Evolutionary conservation across 2,329 filamentous ascomycete species (phyloP).

Genomic region (Colletotrichum sp.): DNA sequence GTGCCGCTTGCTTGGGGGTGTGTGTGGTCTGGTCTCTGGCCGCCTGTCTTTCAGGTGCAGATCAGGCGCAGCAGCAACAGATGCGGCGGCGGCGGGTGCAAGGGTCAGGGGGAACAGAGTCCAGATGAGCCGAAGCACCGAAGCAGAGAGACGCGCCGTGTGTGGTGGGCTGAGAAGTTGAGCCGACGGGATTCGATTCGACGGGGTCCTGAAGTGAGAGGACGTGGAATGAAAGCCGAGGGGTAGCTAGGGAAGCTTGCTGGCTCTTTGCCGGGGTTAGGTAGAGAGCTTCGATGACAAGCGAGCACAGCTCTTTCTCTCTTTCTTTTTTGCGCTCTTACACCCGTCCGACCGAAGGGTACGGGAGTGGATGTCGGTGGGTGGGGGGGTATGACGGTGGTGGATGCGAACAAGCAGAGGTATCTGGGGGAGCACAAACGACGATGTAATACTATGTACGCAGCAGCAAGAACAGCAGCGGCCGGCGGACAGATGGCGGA

Average conservation of each 20-base stretch:
- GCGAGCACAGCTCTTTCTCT: slow-evolving; percentile 15
- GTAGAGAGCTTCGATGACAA: slow-evolving; percentile 3
- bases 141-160: neutral
- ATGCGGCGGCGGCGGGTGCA: slow-evolving; percentile 5
- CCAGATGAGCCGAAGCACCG: slow-evolving; percentile 16
- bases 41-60: slow-evolving; percentile 12
- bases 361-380: slow-evolving; percentile 8
- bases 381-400: slow-evolving; percentile 1
- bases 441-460: neutral
- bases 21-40: slow-evolving; percentile 3
- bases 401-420: neutral
- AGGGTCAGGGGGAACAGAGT: neutral
- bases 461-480: neutral
- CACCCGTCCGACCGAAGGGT: slow-evolving; percentile 15
- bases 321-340: neutral
- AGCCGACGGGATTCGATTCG: slow-evolving; percentile 2
- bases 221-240: neutral
- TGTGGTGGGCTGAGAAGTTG: slow-evolving; percentile 6
- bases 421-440: neutral
- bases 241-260: neutral
- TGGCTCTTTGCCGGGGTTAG: neutral
- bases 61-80: slow-evolving; percentile 14
- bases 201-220: neutral
- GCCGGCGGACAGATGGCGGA: neutral
- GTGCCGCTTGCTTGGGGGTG: slow-evolving; percentile 5